These are phyloP conservation scores for Thelephora terrestris DNA, from an alignment of 1,284 basidiomycete species.

Conservation along the genomic window DNA sequence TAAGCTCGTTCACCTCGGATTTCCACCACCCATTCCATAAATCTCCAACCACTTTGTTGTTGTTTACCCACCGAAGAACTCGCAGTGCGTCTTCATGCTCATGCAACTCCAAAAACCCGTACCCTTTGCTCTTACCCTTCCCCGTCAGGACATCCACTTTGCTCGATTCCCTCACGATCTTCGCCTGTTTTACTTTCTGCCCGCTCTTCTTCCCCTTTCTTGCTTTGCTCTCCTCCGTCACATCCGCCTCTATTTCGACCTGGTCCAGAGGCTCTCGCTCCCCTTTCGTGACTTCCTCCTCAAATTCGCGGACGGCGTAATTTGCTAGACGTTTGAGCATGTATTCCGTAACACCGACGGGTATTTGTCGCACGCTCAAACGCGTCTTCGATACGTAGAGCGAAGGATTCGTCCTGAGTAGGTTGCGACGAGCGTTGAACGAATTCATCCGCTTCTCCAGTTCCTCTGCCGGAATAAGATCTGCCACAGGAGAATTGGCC, in stretches of 20 bases:
- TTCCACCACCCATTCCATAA: conserved; percentile 79
- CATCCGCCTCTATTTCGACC: conserved; percentile 53
- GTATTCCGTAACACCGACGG: conserved; percentile 83
- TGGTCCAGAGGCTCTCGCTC: conserved; percentile 50
- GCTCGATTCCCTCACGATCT: conserved; percentile 83
- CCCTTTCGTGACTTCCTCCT: conserved; percentile 67
- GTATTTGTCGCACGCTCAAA: conserved; percentile 87
- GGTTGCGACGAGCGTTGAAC: conserved; percentile 70
- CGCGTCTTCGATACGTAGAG: conserved; percentile 93
- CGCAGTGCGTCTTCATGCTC: conserved; percentile 85
- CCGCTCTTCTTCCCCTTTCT: conserved; percentile 19
- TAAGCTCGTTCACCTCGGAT: conserved; percentile 64
- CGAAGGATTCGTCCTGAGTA: conserved; percentile 85
- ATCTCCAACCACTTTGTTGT: conserved; percentile 56
- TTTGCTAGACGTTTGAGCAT: conserved; percentile 83
- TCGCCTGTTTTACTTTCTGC: conserved; percentile 67
- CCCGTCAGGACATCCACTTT: conserved; percentile 83
- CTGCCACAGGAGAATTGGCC: conserved; percentile 74
- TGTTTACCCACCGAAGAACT: conserved; percentile 91
- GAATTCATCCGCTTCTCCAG: conserved; percentile 76
- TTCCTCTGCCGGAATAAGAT: conserved; percentile 58
- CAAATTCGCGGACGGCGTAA: conserved; percentile 73
- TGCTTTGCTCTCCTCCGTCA: conserved; percentile 23
- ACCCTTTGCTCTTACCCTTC: conserved; percentile 83
- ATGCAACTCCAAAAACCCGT: conserved; percentile 91